Percentiles rank a stretch among this genome's conserved stretches.
Evolutionary conservation across 2,329 filamentous ascomycete species (phyloP).

Genomic region (Stenocarpella maydis): DNA sequence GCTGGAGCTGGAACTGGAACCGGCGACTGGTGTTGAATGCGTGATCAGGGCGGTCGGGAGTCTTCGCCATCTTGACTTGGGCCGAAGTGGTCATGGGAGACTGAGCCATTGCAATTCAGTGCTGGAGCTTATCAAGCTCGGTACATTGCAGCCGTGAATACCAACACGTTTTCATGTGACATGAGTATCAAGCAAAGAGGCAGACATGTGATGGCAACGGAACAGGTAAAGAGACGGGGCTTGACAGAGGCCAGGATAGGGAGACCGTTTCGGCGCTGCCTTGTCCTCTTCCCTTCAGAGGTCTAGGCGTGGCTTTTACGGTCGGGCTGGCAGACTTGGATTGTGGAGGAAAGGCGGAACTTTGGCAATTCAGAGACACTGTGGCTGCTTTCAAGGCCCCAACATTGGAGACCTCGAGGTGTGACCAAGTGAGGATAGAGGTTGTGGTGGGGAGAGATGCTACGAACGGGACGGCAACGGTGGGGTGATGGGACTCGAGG

Average conservation of each 20-base stretch:
- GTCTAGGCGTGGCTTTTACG: not conserved
- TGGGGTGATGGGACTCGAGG: not conserved
- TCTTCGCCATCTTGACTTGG: not conserved
- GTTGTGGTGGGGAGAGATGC: not conserved
- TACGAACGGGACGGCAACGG: not conserved
- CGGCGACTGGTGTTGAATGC: not conserved
- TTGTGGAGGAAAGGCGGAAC: not conserved
- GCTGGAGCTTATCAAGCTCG: not conserved
- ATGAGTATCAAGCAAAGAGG: not conserved
- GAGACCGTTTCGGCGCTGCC: not conserved
- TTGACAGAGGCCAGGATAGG: not conserved
- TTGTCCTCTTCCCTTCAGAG: not conserved
- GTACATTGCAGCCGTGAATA: not conserved
- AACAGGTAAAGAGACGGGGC: not conserved
- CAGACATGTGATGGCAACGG: not conserved
- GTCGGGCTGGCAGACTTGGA: not conserved
- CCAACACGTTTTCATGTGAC: not conserved
- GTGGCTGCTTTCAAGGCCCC: not conserved
- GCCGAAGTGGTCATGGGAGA: not conserved
- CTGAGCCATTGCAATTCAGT: constrained; percentile 2
- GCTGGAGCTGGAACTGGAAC: not conserved
- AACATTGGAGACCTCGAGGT: too few species aligned
- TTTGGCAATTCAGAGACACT: not conserved
- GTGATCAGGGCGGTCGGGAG: not conserved
- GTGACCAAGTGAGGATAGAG: not conserved